Evolutionary conservation across 768 basidiomycete species (phyloP).

Genomic region (Cystobasidiopsis lactophilus): DNA sequence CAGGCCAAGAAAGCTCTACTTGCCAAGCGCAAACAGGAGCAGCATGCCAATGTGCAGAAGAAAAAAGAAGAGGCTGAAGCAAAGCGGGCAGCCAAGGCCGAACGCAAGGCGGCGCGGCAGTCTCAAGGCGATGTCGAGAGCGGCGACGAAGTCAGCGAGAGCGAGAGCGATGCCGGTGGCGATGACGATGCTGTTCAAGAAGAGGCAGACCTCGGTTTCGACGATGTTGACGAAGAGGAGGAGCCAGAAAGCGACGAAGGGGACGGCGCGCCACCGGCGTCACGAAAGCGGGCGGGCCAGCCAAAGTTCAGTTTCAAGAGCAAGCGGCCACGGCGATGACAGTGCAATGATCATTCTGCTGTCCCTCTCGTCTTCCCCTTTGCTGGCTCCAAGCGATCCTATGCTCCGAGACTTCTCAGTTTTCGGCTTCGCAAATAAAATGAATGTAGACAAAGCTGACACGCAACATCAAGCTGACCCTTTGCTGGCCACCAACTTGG

Average conservation of each 20-base stretch:
- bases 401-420: too few relatives aligned
- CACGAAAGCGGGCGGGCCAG: not conserved
- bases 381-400: too few relatives aligned
- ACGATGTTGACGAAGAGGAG: conserved; percentile 24
- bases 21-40: conserved; percentile 60
- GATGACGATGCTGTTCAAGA: conserved; percentile 28
- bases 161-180: conserved; percentile 22
- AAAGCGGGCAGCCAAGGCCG: conserved; percentile 17
- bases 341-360: not conserved
- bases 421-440: not conserved
- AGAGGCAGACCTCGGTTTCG: conserved; percentile 25
- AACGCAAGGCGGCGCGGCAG: conserved; percentile 17
- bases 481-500: conserved; percentile 20
- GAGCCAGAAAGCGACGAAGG: conserved; percentile 16
- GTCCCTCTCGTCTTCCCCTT: too few relatives aligned
- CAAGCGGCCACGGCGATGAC: not conserved
- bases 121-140: conserved; percentile 17
- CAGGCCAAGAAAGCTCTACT: conserved; percentile 47
- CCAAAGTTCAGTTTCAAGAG: not conserved
- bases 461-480: conserved; percentile 27
- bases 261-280: conserved; percentile 22
- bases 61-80: conserved; percentile 53
- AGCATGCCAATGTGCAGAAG: conserved; percentile 67
- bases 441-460: conserved; percentile 16
- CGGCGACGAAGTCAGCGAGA: conserved; percentile 18